Percentiles rank a stretch among this genome's conserved stretches.
These are phyloP conservation scores for Populus deltoides DNA, from an alignment of 345 rosid species.

Conservation along the genomic window DNA sequence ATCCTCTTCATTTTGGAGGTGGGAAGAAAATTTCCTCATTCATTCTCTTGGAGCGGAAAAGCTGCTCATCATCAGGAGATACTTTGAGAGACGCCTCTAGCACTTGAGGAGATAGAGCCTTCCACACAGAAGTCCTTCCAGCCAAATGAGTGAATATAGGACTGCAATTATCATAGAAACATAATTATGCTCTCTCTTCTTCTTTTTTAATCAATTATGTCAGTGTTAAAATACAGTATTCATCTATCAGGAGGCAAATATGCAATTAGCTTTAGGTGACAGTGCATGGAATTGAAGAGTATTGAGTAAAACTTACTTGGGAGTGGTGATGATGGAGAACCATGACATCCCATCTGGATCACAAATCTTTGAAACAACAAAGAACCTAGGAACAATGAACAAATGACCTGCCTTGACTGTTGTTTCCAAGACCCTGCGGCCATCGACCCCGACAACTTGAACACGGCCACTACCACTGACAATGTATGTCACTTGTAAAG, in stretches of 20 bases:
- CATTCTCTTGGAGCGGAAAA: constrained; percentile 60
- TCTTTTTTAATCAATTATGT: too few species aligned
- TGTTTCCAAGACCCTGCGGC: constrained; percentile 67
- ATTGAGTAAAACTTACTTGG: constrained; percentile 50
- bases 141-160: constrained; percentile 84
- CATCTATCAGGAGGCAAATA: too few species aligned
- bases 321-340: constrained; percentile 91
- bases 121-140: constrained; percentile 65
- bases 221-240: too few species aligned
- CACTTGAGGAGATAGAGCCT: constrained; percentile 72
- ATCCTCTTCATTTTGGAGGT: constrained; percentile 34
- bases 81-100: constrained; percentile 65
- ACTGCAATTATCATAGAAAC: background rate
- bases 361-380: constrained; percentile 74
- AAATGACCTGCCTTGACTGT: constrained; percentile 63
- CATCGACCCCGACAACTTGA: constrained; percentile 73
- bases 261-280: constrained; percentile 33
- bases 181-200: too few species aligned
- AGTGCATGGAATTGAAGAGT: too few species aligned
- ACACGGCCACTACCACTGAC: constrained; percentile 74
- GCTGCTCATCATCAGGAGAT: constrained; percentile 46
- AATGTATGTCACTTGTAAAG: constrained; percentile 75
- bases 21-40: constrained; percentile 71
- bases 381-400: constrained; percentile 88
- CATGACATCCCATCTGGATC: constrained; percentile 79